phyloP scores from a whole-genome alignment of 228 moss, liverwort and hornwort species.

The Sphagnum fallax region DNA sequence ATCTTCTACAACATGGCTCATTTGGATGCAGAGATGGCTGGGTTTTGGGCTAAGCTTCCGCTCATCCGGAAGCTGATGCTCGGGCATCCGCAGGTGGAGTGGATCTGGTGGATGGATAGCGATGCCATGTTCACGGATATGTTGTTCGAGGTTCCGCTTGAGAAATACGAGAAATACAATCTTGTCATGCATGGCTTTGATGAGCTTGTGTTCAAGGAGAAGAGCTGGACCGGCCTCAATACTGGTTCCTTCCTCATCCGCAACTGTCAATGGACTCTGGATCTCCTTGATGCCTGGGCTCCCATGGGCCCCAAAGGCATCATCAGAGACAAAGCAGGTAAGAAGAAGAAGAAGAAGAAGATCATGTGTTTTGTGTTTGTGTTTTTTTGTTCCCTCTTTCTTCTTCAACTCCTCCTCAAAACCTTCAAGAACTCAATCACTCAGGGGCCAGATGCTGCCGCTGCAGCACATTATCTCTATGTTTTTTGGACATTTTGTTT shows the following conservation, averaged over 20 bases:
- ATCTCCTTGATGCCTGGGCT: conserved; percentile 35
- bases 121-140: conserved; percentile 41
- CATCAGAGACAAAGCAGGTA: conserved; percentile 26
- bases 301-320: conserved; percentile 39
- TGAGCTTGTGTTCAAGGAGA: conserved; percentile 19
- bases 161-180: conserved; percentile 24
- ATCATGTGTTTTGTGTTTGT: no score
- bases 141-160: conserved; percentile 30
- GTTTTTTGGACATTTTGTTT: no score
- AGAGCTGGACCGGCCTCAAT: conserved; percentile 36
- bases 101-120: conserved; percentile 55
- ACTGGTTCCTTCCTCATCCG: conserved; percentile 36
- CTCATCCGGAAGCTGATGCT: conserved; percentile 33
- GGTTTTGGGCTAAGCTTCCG: conserved; percentile 53
- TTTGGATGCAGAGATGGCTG: conserved; percentile 47
- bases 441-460: no score
- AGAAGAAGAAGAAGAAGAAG: no score
- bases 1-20: conserved; percentile 47
- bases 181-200: conserved; percentile 34
- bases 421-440: no score
- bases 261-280: conserved; percentile 36
- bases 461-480: no score
- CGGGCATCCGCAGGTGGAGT: conserved; percentile 30
- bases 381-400: no score
- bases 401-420: no score